Evolutionary conservation across 139 green algal species (phyloP).

Genomic region (Parachlorella kessleri): DNA sequence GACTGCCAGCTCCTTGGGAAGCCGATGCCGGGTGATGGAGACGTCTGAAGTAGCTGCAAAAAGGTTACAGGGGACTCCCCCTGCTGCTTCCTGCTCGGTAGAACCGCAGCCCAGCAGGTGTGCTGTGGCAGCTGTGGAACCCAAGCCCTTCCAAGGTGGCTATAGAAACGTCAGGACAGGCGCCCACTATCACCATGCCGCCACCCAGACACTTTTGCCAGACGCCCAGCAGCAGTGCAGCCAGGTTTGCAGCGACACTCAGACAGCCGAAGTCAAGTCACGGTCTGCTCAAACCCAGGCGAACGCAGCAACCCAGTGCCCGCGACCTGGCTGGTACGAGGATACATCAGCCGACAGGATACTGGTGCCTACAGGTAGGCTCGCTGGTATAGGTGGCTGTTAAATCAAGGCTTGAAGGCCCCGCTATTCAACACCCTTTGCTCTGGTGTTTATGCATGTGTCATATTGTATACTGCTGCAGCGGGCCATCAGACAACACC

Average conservation of each 20-base stretch:
- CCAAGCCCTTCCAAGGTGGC: conserved; percentile 73
- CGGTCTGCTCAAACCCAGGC: neutral
- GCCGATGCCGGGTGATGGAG: no score
- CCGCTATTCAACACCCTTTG: no score
- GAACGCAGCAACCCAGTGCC: conserved; percentile 38
- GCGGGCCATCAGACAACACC: no score
- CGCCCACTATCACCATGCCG: conserved; percentile 73
- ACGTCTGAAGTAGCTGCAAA: no score
- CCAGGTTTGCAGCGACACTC: no score
- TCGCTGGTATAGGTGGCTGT: no score
- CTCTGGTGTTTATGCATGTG: no score
- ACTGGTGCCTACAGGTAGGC: conserved; percentile 19
- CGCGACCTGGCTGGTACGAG: conserved; percentile 58
- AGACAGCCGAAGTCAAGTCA: neutral
- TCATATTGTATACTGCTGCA: no score
- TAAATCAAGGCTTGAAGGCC: no score
- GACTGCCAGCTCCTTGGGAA: no score
- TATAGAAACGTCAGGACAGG: conserved; percentile 67
- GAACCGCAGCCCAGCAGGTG: no score
- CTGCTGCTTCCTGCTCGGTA: neutral
- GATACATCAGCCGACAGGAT: conserved; percentile 67
- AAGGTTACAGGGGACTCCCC: no score
- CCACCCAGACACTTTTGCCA: conserved; percentile 55
- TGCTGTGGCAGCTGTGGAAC: conserved; percentile 8
- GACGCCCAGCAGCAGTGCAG: neutral